phyloP scores from a whole-genome alignment of 371 early-diverging fungal genomes.

The Rhizopus sp. region DNA sequence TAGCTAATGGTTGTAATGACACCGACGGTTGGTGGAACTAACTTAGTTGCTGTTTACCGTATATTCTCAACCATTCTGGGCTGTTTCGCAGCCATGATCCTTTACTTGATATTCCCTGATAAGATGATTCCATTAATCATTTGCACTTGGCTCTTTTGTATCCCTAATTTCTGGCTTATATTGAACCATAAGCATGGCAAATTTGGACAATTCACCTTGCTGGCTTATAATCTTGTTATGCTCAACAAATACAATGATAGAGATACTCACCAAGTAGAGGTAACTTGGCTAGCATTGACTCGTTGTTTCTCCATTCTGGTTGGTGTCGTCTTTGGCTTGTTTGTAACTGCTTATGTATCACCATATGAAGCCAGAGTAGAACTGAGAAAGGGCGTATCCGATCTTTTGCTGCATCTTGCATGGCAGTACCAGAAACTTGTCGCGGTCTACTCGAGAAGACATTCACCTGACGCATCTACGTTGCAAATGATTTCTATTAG shows the following conservation, averaged over 20 bases:
- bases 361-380: slow-evolving; percentile 86
- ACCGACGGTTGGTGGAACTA: slow-evolving; percentile 84
- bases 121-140: slow-evolving; percentile 53
- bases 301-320: slow-evolving; percentile 70
- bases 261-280: slow-evolving; percentile 62
- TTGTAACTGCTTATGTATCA: slow-evolving; percentile 72
- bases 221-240: slow-evolving; percentile 80
- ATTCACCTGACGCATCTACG: slow-evolving; percentile 25
- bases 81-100: slow-evolving; percentile 58
- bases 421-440: slow-evolving; percentile 75
- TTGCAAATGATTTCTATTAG: slow-evolving; percentile 29
- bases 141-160: slow-evolving; percentile 66
- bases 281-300: slow-evolving; percentile 59
- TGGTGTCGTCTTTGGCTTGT: slow-evolving; percentile 73
- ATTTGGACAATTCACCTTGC: slow-evolving; percentile 75
- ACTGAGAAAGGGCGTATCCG: slow-evolving; percentile 70
- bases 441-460: slow-evolving; percentile 55
- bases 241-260: slow-evolving; percentile 73
- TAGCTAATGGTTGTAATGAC: slow-evolving; percentile 79
- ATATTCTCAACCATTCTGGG: slow-evolving; percentile 76
- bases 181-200: slow-evolving; percentile 71
- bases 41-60: slow-evolving; percentile 72
- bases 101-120: slow-evolving; percentile 61
- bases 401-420: slow-evolving; percentile 63
- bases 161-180: slow-evolving; percentile 73